Evolutionary conservation across 768 basidiomycete species (phyloP), one percentile per base, ranked within the genome.

Genomic region (Rhodotorula kratochvilovae): DNA sequence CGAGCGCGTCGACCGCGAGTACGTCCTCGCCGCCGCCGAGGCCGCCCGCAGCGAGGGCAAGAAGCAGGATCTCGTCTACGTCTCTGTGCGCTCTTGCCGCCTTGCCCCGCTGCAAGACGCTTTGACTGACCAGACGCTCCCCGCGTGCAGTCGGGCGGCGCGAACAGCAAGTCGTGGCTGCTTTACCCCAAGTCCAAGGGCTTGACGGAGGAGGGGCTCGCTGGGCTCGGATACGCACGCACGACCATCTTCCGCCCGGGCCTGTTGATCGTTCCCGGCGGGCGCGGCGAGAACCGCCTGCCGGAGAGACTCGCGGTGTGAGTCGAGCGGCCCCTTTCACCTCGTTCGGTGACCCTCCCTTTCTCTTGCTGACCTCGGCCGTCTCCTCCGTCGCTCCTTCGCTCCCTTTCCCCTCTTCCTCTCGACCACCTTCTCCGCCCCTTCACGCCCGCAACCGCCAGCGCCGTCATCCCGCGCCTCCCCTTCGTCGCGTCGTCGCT

Each of bases 1-100:
- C 72, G 87, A 88, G 77, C 89, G 86, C 81, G 90, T 91, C 67
- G 90, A 91, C 76, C 82, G 87, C 79, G 87, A 89, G 87, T 90
- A 73, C 70, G 85, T 81, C 46, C 29, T 50, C 29, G 66, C 48
- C 29, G 87, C 88, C 15, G 90, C 89, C 19, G 82, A 84, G 61
- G 87, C 85, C 29, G 89, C 89, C 7, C 86, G 84, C 75, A 78
- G 82, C 19, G 80, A 83, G 39, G 84, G 84, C 59, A 80, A 82
- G 64, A 15, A 80, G 8, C 90, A 91, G 74, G 84, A 86, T 1
- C 76, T 91, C 21, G 83, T 91, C 23, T 91, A 91, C 76, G 76
- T 88, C 67, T 91, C 89, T 6, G 89, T 88, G 74, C 45, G 33
- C 29, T 45, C 16, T 27, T 61, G 19, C 29, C n/a, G 4, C 31